Conservation (phyloP, 2,329 filamentous ascomycete species). For the Dactylellina parvicollis region DNA sequence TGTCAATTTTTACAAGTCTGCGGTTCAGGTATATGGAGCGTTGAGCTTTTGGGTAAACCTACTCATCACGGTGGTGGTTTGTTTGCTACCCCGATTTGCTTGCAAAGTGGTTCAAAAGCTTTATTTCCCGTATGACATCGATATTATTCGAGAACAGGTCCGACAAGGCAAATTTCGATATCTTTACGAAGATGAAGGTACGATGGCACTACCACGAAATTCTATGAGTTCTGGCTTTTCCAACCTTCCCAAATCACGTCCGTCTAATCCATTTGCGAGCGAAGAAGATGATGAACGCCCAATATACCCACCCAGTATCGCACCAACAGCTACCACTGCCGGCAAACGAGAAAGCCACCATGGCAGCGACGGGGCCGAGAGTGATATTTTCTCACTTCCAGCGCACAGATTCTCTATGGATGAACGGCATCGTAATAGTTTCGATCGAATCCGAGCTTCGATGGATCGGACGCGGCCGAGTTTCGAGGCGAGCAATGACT, state of each 20-base stretch:
- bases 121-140: conserved; percentile 89
- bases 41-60: conserved; percentile 88
- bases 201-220: conserved; percentile 58
- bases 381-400: conserved; percentile 68
- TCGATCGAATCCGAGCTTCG: conserved; percentile 83
- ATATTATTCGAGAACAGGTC: conserved; percentile 94
- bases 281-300: conserved; percentile 88
- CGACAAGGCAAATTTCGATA: conserved; percentile 82
- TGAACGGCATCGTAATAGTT: conserved; percentile 81
- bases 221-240: conserved; percentile 53
- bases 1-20: conserved; percentile 78
- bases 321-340: conserved; percentile 78
- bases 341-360: conserved; percentile 83
- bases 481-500: conserved; percentile 88
- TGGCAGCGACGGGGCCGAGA: conserved; percentile 89
- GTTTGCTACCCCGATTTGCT: conserved; percentile 85
- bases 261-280: conserved; percentile 63
- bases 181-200: conserved; percentile 69
- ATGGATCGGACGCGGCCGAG: conserved; percentile 86
- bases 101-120: conserved; percentile 92
- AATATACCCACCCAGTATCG: conserved; percentile 91
- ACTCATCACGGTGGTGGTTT: conserved; percentile 80
- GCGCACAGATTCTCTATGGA: conserved; percentile 72
- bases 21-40: conserved; percentile 79
- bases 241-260: conserved; percentile 54